phyloP scores from a whole-genome alignment of 768 basidiomycete species.

The Clitopilus passeckerianus region DNA sequence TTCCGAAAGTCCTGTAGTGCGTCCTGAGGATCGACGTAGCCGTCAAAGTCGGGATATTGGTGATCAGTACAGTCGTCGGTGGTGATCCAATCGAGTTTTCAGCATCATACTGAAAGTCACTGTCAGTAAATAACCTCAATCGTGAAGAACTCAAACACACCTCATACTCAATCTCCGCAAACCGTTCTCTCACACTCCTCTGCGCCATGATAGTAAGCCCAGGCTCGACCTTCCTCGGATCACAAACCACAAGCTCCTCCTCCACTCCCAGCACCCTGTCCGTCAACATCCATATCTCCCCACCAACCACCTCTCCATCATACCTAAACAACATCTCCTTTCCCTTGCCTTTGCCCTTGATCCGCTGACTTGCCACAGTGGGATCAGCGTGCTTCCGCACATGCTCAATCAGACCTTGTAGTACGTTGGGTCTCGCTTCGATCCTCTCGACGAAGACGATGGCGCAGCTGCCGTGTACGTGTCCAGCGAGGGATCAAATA shows the following conservation, averaged over 20 bases:
- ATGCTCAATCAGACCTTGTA: constrained; percentile 35
- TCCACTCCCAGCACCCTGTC: constrained; percentile 18
- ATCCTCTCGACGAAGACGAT: neutral
- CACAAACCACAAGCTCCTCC: constrained; percentile 34
- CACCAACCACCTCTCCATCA: constrained; percentile 49
- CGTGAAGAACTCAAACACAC: constrained; percentile 25
- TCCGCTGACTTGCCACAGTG: constrained; percentile 32
- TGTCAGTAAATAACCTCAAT: constrained; percentile 1
- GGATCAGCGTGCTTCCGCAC: constrained; percentile 27
- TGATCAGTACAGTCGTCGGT: constrained; percentile 67
- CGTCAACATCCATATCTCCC: constrained; percentile 14
- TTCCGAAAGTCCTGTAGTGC: constrained; percentile 61
- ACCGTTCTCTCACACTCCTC: constrained; percentile 11
- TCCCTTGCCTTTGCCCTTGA: constrained; percentile 61
- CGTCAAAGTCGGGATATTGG: constrained; percentile 67
- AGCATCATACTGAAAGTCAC: constrained; percentile 57
- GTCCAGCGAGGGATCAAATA: constrained; percentile 60
- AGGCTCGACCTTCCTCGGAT: constrained; percentile 47
- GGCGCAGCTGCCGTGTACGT: constrained; percentile 23
- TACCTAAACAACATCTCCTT: constrained; percentile 51
- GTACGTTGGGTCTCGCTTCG: constrained; percentile 13
- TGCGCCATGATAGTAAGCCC: neutral
- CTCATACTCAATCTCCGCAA: constrained; percentile 50
- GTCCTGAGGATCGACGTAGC: constrained; percentile 59
- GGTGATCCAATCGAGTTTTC: constrained; percentile 72